phyloP scores from a whole-genome alignment of 1,284 basidiomycete species.

The Ceratobasidium sp. region DNA sequence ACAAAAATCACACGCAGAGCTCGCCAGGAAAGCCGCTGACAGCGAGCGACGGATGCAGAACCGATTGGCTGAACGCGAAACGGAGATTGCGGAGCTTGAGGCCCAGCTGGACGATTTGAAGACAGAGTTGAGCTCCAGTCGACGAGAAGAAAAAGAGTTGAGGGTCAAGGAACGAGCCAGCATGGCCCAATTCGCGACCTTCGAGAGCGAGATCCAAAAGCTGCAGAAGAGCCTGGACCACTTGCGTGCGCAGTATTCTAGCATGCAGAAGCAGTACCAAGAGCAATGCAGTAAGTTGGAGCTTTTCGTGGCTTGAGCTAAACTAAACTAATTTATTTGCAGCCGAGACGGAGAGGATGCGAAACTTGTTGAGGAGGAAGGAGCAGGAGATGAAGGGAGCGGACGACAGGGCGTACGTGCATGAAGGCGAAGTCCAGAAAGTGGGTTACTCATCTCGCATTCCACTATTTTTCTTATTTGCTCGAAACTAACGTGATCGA shows the following conservation, averaged over 20 bases:
- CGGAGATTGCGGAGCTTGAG: slow-evolving; percentile 80
- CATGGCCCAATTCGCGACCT: slow-evolving; percentile 47
- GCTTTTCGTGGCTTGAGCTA: slow-evolving; percentile 22
- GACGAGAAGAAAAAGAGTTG: slow-evolving; percentile 89
- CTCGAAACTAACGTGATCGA: slow-evolving; percentile 1
- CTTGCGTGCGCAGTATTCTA: slow-evolving; percentile 73
- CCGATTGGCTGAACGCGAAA: slow-evolving; percentile 76
- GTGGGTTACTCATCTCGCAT: slow-evolving; percentile 47
- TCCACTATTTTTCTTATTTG: background rate
- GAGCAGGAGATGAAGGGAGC: slow-evolving; percentile 76
- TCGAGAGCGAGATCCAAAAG: slow-evolving; percentile 83
- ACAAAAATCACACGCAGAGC: slow-evolving; percentile 76
- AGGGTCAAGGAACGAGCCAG: slow-evolving; percentile 73
- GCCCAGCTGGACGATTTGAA: slow-evolving; percentile 74
- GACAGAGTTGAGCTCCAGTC: slow-evolving; percentile 76
- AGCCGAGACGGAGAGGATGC: slow-evolving; percentile 82
- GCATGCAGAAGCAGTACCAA: slow-evolving; percentile 83
- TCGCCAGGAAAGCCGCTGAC: slow-evolving; percentile 75
- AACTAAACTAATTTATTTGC: slow-evolving; percentile 35
- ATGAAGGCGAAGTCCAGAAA: slow-evolving; percentile 71
- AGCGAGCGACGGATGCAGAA: slow-evolving; percentile 73
- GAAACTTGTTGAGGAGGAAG: slow-evolving; percentile 74
- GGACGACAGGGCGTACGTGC: slow-evolving; percentile 67
- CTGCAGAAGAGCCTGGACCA: slow-evolving; percentile 76
- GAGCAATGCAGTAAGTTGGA: slow-evolving; percentile 77